Base-by-base conservation (phyloP, 208 protist species). In the Trypanosoma cruzi region DNA sequence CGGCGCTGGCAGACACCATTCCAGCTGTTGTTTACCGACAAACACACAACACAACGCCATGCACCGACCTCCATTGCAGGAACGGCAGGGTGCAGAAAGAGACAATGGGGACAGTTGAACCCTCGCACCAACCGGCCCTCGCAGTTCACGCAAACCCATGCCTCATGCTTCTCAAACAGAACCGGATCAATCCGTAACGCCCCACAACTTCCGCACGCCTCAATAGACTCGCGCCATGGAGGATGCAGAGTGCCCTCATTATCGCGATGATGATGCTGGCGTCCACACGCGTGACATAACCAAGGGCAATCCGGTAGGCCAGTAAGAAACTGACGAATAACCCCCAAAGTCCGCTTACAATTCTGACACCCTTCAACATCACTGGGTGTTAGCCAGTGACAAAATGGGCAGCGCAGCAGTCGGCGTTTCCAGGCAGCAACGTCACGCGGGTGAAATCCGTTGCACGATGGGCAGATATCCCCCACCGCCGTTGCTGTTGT, bases 11-110 rank as follows among this genome's bases (percentile, higher is more conserved):
- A 92, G 22, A 5, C 2, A 24, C 6, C 26, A 48, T 68, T 28
- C 83, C 86, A 92, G 57, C 81, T 76, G 13, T 54, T 69, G 57
- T 84, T 82, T 24, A 68, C 31, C 1, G 52, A 40, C 10, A 50
- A 16, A 48, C 86, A 92, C 0, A 29, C 44, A n/a, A 50, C 65
- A 53, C 86, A 92, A 22, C 60, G 56, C 86, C 86, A 92, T n/a
- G 79, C 77, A n/a, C 48, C 53, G 0, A 85, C 75, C 40, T 75
- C 71, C 29, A 36, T 31, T 11, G 37, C 42, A 0, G 80, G 69
- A 18, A 89, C 50, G 16, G 77, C 74, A 18, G 80, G 82, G n/a
- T 80, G 73, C 16, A 84, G 66, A 31, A 74, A 52, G 8, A 73
- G 60, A 59, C 86, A 92, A 18, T 36, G 73, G 32, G 42, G 62